Percentiles rank a stretch among this genome's conserved stretches.
Evolutionary conservation across 768 basidiomycete species (phyloP).

Genomic region (Rhizopogon vulgaris): DNA sequence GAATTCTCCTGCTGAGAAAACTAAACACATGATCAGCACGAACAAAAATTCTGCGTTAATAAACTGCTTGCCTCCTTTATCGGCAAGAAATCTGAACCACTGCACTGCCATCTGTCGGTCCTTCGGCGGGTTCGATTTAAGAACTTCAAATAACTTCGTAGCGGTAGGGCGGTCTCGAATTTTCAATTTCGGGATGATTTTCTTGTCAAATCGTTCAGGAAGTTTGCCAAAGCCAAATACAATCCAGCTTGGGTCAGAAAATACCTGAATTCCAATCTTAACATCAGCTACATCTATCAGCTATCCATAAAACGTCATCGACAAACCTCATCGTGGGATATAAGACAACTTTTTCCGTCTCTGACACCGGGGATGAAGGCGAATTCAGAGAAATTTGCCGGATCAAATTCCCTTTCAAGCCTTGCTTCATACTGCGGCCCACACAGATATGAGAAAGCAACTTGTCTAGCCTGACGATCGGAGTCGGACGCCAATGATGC

Average conservation of each 20-base stretch:
- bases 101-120: constrained; percentile 41
- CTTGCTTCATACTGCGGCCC: neutral
- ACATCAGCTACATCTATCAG: neutral
- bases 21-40: constrained; percentile 24
- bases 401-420: constrained; percentile 19
- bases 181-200: constrained; percentile 47
- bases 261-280: constrained; percentile 42
- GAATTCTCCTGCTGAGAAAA: constrained; percentile 49
- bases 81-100: constrained; percentile 61
- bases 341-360: neutral
- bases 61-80: constrained; percentile 38
- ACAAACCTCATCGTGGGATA: neutral
- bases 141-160: constrained; percentile 43
- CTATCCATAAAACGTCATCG: too few relatives aligned
- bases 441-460: constrained; percentile 56
- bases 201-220: constrained; percentile 40
- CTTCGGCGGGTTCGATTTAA: constrained; percentile 50
- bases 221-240: constrained; percentile 65
- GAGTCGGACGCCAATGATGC: neutral
- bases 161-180: constrained; percentile 61
- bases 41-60: neutral
- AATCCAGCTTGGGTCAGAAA: constrained; percentile 55
- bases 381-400: constrained; percentile 41
- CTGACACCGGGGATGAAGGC: constrained; percentile 67
- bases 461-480: constrained; percentile 38